Evolutionary conservation across 1,139 yeast genomes (phyloP), one percentile per base, ranked within the genome.

Genomic region (Kodamaea plutei): DNA sequence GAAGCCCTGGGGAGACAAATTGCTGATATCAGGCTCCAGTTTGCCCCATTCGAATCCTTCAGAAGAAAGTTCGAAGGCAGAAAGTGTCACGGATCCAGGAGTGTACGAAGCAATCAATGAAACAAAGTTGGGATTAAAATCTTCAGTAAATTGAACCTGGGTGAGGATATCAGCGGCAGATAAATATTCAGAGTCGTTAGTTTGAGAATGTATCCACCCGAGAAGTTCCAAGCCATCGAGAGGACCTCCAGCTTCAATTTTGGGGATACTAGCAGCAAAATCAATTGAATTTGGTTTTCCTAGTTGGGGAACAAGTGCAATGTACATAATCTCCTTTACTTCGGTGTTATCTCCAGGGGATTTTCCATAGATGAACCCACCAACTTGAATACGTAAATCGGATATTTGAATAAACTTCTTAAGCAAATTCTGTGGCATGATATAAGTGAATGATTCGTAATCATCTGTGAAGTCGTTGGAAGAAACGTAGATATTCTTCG

Each of bases 281-380:
- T 82, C 79, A 8, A 88, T 78, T 2, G 77, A 64, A 40, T 74
- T 78, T 20, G 73, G 64, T 37, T 73, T 79, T 2, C 96, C 97
- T 26, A 89, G 64, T 55, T 91, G 99, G 0, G 98, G 98, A 5
- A 87, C 84, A 47, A 93, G 52, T 0, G 78, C 95, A 38, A 91
- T 70, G 18, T 80, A 76, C 36, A 68, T 69, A 26, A 91, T 73
- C 56, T 91, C 97, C 51, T 84, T 84, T 31, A 91, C 79, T 38
- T 74, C 76, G 4, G 65, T 56, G 44, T 82, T 82, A 40, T 81
- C 95, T 0, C 53, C 52, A 0, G 95, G 93, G 0, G 94, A 76
- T 10, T 57, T 54, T 10, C 98, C 98, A 54, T 73, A 91, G 13
- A 91, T 48, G 35, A 71, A 78, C 0, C 84, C 98, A 20, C 84